A percentile compares a stretch with the other conserved stretches of the same genome.
Conservation (phyloP, 164 flowering plant species). For the Stephania yunnanensis region DNA sequence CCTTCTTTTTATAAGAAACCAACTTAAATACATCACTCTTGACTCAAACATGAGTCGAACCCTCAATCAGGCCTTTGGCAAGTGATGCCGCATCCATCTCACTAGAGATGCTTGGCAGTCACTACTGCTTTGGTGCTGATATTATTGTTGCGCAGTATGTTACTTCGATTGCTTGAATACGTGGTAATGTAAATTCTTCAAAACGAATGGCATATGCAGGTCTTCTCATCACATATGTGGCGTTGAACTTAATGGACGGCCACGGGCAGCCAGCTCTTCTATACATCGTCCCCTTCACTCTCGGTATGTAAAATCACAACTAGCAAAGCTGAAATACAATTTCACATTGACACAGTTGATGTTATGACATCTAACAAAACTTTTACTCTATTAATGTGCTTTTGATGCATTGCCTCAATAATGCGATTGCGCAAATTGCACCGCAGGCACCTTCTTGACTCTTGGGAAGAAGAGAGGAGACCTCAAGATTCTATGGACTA, state of each 20-base stretch:
- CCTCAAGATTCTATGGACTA: slow-evolving; percentile 50
- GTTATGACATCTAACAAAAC: neutral
- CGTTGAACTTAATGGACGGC: slow-evolving; percentile 91
- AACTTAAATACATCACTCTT: too few relatives aligned
- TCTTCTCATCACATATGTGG: slow-evolving; percentile 80
- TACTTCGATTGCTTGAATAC: neutral
- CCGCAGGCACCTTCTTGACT: slow-evolving; percentile 38
- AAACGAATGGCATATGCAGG: slow-evolving; percentile 36
- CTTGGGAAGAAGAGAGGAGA: slow-evolving; percentile 70
- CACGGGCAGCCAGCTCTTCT: slow-evolving; percentile 95
- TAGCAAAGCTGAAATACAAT: neutral
- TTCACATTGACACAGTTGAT: neutral
- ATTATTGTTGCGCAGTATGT: neutral
- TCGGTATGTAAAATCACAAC: slow-evolving; percentile 43
- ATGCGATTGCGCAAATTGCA: neutral
- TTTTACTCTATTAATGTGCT: neutral
- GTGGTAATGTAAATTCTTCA: neutral
- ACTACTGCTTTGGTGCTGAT: neutral
- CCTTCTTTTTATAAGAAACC: too few relatives aligned
- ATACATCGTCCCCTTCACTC: slow-evolving; percentile 85
- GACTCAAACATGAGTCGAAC: too few relatives aligned
- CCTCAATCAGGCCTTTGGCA: too few relatives aligned
- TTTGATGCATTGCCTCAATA: neutral
- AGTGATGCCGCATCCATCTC: too few relatives aligned
- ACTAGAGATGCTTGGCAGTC: too few relatives aligned